Conservation (phyloP, 164 flowering plant genomes). For the Magnolia changhungtana region DNA sequence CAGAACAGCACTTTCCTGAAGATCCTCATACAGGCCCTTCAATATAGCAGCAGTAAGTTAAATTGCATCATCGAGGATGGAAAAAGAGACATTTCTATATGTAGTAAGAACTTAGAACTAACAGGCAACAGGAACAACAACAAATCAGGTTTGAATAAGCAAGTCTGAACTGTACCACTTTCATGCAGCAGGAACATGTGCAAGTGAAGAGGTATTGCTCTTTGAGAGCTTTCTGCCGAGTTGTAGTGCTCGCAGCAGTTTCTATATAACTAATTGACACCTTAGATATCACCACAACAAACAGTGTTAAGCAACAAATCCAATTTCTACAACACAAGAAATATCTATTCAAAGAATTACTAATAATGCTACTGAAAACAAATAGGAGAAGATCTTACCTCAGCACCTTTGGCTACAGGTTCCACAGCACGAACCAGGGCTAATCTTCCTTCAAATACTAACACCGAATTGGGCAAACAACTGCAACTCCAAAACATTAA, state of each 20-base stretch:
- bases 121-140: neutral
- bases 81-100: neutral
- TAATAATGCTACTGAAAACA: neutral
- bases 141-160: neutral
- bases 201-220: conserved; percentile 85
- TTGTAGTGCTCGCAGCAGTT: conserved; percentile 87
- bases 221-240: conserved; percentile 78
- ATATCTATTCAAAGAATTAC: neutral
- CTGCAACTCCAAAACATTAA: conserved; percentile 40
- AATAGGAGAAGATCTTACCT: conserved; percentile 44
- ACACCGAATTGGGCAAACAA: conserved; percentile 90
- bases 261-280: conserved; percentile 86
- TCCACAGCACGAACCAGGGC: conserved; percentile 87
- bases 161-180: conserved; percentile 43
- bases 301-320: conserved; percentile 5
- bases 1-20: conserved; percentile 75
- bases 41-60: conserved; percentile 17
- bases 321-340: neutral
- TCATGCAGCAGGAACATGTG: conserved; percentile 67
- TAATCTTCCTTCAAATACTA: conserved; percentile 75
- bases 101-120: neutral
- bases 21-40: conserved; percentile 73
- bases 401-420: conserved; percentile 67
- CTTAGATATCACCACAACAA: conserved; percentile 31
- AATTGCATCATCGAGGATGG: conserved; percentile 4